phyloP scores from a whole-genome alignment of 495 filamentous ascomycete species.

The Podospora australis region DNA sequence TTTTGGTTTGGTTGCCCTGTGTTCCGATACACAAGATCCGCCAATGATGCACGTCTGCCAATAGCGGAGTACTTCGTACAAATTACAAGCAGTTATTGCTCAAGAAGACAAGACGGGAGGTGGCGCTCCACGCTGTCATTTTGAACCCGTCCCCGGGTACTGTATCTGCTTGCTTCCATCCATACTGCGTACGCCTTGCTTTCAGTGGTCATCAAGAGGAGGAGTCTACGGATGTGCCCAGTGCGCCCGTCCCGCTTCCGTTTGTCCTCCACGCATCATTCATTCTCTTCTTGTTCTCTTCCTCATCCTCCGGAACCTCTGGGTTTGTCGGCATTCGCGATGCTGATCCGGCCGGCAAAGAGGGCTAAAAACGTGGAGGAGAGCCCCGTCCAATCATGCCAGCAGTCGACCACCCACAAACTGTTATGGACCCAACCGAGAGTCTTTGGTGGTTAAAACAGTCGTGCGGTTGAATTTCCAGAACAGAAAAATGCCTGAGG shows the following conservation, averaged over 20 bases:
- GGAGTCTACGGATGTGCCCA: too few relatives aligned
- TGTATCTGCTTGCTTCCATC: too few relatives aligned
- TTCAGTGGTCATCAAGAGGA: too few relatives aligned
- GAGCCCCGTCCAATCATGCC: too few relatives aligned
- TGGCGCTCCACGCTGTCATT: neutral
- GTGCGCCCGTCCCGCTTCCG: too few relatives aligned
- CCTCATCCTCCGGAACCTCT: neutral
- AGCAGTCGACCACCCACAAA: too few relatives aligned
- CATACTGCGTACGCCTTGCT: too few relatives aligned
- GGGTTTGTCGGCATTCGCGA: slow-evolving; percentile 10
- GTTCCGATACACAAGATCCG: slow-evolving; percentile 1
- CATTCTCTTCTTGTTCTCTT: neutral
- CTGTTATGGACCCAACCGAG: neutral
- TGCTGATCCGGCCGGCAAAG: slow-evolving; percentile 15
- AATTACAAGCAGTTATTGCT: slow-evolving; percentile 3
- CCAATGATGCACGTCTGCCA: too few relatives aligned
- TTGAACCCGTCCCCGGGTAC: too few relatives aligned
- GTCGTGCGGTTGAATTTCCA: slow-evolving; percentile 11
- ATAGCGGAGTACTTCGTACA: too few relatives aligned
- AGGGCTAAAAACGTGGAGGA: slow-evolving; percentile 8
- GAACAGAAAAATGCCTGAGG: too few relatives aligned
- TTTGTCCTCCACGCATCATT: too few relatives aligned
- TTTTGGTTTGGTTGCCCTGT: slow-evolving; percentile 2
- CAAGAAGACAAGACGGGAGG: neutral
- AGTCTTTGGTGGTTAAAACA: slow-evolving; percentile 18